Conservation (phyloP, 2,329 filamentous ascomycete species). For the Pestalotiopsis sp. region DNA sequence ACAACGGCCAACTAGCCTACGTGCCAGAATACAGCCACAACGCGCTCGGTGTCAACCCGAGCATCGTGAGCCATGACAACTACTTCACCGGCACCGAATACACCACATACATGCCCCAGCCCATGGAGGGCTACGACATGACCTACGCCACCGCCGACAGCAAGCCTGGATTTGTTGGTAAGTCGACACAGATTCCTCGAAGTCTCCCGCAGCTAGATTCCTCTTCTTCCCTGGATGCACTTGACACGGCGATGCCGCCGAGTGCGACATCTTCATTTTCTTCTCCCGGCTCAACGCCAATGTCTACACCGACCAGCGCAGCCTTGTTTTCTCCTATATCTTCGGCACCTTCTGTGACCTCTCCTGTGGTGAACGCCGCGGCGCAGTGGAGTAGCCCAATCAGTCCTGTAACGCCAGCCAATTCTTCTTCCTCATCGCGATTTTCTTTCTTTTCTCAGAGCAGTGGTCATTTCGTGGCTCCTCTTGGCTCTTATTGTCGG, state of each 20-base stretch:
- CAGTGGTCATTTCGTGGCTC: slow-evolving; percentile 54
- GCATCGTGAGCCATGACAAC: slow-evolving; percentile 62
- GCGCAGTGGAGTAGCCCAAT: slow-evolving; percentile 31
- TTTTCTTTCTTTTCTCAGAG: slow-evolving; percentile 55
- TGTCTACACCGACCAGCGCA: slow-evolving; percentile 29
- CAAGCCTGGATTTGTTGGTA: slow-evolving; percentile 59
- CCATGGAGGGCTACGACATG: slow-evolving; percentile 51
- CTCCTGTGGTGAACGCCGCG: slow-evolving; percentile 28
- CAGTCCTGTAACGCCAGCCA: slow-evolving; percentile 24
- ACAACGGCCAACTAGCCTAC: slow-evolving; percentile 58
- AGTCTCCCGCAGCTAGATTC: slow-evolving; percentile 21
- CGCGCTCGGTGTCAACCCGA: slow-evolving; percentile 62
- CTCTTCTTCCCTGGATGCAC: slow-evolving; percentile 21
- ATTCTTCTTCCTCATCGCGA: slow-evolving; percentile 24
- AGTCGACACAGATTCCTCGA: slow-evolving; percentile 46
- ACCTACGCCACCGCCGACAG: slow-evolving; percentile 42
- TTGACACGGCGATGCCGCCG: slow-evolving; percentile 30
- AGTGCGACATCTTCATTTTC: slow-evolving; percentile 22
- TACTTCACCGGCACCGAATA: slow-evolving; percentile 58
- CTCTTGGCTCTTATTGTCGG: slow-evolving; percentile 55
- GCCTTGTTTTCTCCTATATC: slow-evolving; percentile 31
- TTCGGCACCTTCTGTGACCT: slow-evolving; percentile 32
- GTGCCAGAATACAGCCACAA: slow-evolving; percentile 59
- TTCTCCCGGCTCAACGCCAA: slow-evolving; percentile 28
- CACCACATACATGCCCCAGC: slow-evolving; percentile 49